Percentiles rank a stretch among this genome's conserved stretches.
Conservation (phyloP, 768 basidiomycete species). For the Agrocybe pediades region DNA sequence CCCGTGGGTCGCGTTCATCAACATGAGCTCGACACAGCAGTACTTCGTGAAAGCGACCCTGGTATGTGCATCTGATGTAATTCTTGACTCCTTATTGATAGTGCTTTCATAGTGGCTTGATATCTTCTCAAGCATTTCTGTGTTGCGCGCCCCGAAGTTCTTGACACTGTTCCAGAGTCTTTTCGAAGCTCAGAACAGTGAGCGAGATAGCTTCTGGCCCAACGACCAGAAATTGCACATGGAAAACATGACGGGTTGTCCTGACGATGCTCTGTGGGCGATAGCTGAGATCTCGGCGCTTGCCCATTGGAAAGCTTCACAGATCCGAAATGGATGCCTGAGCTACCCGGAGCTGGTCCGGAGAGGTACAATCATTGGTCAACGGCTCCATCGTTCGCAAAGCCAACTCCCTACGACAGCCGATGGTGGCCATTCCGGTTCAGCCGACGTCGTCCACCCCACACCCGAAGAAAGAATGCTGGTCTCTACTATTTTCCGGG, state of each 20-base stretch:
- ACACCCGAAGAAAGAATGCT: slow-evolving; percentile 48
- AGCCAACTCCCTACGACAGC: slow-evolving; percentile 27
- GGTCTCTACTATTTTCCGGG: slow-evolving; percentile 61
- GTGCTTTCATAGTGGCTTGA: slow-evolving; percentile 66
- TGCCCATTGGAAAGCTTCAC: slow-evolving; percentile 72
- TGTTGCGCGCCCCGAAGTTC: slow-evolving; percentile 64
- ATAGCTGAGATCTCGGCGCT: slow-evolving; percentile 75
- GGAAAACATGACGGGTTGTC: slow-evolving; percentile 74
- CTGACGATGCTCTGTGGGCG: slow-evolving; percentile 75
- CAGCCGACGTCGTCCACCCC: slow-evolving; percentile 31
- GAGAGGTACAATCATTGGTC: slow-evolving; percentile 73
- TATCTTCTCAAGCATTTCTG: slow-evolving; percentile 67
- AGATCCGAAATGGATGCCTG: slow-evolving; percentile 63
- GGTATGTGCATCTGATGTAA: too few relatives aligned
- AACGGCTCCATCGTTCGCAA: slow-evolving; percentile 52
- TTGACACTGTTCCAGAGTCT: slow-evolving; percentile 66
- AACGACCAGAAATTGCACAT: slow-evolving; percentile 52
- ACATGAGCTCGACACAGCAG: slow-evolving; percentile 54
- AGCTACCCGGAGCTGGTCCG: slow-evolving; percentile 76
- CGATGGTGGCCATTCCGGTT: slow-evolving; percentile 33
- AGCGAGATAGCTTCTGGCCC: slow-evolving; percentile 47
- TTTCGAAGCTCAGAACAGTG: slow-evolving; percentile 39
- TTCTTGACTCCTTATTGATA: background rate
- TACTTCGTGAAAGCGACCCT: slow-evolving; percentile 70
- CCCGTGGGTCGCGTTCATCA: slow-evolving; percentile 57